Evolutionary conservation across 495 filamentous ascomycete genomes (phyloP).

Genomic region (Penicillium psychrofluorescens): DNA sequence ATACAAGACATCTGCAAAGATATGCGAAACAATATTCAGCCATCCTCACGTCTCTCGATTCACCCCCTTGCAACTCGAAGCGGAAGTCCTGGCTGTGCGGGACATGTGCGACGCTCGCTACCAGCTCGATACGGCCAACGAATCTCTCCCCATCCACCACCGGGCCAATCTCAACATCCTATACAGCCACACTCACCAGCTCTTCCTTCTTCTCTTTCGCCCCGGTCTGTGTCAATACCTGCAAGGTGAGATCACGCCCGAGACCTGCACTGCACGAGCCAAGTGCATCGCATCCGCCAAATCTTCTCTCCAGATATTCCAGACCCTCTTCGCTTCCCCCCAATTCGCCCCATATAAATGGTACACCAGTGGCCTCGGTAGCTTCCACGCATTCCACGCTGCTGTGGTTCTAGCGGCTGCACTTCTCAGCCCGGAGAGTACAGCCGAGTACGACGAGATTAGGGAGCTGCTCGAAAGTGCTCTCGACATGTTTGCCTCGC

Average conservation of each 20-base stretch:
- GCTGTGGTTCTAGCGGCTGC: slow-evolving; percentile 25
- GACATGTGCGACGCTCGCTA: slow-evolving; percentile 33
- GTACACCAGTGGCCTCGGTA: slow-evolving; percentile 38
- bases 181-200: slow-evolving; percentile 40
- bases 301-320: slow-evolving; percentile 32
- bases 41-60: slow-evolving; percentile 18
- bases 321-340: slow-evolving; percentile 25
- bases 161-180: slow-evolving; percentile 40
- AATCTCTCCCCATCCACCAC: slow-evolving; percentile 27
- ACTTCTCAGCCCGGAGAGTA: slow-evolving; percentile 24
- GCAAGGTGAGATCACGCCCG: slow-evolving; percentile 33
- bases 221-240: slow-evolving; percentile 33
- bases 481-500: slow-evolving; percentile 30
- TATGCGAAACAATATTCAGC: slow-evolving; percentile 35
- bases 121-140: slow-evolving; percentile 18
- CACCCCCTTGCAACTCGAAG: slow-evolving; percentile 24
- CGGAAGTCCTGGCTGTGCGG: slow-evolving; percentile 29
- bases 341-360: slow-evolving; percentile 36
- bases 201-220: slow-evolving; percentile 38
- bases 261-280: slow-evolving; percentile 28
- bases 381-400: slow-evolving; percentile 36
- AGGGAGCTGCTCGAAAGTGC: slow-evolving; percentile 23
- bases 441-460: slow-evolving; percentile 25
- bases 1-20: slow-evolving; percentile 30
- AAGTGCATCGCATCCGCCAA: slow-evolving; percentile 39